Percentiles rank a stretch among this genome's conserved stretches.
phyloP scores from a whole-genome alignment of 768 basidiomycete genomes.

The Pholiota molesta region DNA sequence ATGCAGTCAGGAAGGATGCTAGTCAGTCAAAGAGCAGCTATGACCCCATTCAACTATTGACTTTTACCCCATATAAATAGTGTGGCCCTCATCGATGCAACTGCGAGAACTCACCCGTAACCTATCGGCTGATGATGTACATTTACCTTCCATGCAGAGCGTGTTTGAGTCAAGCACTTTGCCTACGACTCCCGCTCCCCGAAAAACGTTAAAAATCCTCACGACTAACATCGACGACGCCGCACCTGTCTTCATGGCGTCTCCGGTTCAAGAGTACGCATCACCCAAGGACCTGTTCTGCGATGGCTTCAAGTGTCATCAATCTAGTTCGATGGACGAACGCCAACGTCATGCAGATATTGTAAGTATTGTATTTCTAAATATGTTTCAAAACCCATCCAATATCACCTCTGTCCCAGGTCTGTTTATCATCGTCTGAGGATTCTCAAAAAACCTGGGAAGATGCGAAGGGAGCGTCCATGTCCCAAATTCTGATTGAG shows the following conservation, averaged over 20 bases:
- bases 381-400: too few relatives aligned
- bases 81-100: neutral
- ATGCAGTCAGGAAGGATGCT: neutral
- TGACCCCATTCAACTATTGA: neutral
- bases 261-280: neutral
- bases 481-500: constrained; percentile 3
- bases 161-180: neutral
- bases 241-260: neutral
- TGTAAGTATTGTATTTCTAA: neutral
- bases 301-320: neutral
- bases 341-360: neutral
- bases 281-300: neutral
- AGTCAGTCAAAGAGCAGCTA: neutral
- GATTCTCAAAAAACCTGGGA: neutral
- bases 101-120: neutral
- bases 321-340: neutral
- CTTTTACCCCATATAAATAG: neutral
- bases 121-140: neutral
- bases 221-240: neutral
- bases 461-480: neutral
- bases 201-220: neutral
- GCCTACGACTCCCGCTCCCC: neutral
- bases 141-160: neutral
- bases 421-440: constrained; percentile 1
- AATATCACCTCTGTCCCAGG: neutral